Base-by-base conservation (phyloP, 495 filamentous ascomycete genomes). In the Tuber umbilicatum region DNA sequence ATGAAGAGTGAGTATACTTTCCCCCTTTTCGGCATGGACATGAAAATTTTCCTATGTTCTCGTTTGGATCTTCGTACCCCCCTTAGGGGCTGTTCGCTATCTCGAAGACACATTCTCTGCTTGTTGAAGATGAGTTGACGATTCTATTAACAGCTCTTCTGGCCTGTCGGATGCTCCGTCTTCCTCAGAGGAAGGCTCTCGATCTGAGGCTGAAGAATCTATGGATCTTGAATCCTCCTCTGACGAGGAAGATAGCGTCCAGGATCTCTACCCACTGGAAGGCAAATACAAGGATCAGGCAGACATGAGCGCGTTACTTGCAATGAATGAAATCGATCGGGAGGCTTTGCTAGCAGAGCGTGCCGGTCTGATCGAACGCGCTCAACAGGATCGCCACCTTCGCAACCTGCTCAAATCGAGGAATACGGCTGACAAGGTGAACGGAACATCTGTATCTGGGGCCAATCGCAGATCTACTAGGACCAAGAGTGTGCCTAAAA, bases 331-430 rank as follows among this genome's bases (percentile, higher is more conserved):
- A 82, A 89, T 97, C 39, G 89, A 94, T 80, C 92, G 95, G 68
- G 95, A 99, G 83, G 88, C 92, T 81, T 87, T 97, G 70, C 88
- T 99, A 12, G 94, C 94, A 37, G 92, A 94, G 75, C 93, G 96
- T 76, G 90, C 90, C n/a, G 88, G 92, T 73, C 88, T 93, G 82
- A 88, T 91, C 64, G 91, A 94, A 75, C 90, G 90, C 43, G 88
- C 92, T 76, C 87, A 90, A 75, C 94, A 97, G 84, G 91, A 97
- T 79, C 86, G 90, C 21, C 89, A 93, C 74, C 89, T 99, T n/a
- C 91, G 93, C 42, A 91, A 90, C 76, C 87, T 95, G 21, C 86
- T 94, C 72, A 89, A 90, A 74, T 89, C 88, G 72, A 87, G 90
- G 39, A 90, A 90, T 77, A 87, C 88, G 43, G 88, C 86, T n/a